Evolutionary conservation across 2,329 filamentous ascomycete species (phyloP).

Genomic region (Apiospora koreana): DNA sequence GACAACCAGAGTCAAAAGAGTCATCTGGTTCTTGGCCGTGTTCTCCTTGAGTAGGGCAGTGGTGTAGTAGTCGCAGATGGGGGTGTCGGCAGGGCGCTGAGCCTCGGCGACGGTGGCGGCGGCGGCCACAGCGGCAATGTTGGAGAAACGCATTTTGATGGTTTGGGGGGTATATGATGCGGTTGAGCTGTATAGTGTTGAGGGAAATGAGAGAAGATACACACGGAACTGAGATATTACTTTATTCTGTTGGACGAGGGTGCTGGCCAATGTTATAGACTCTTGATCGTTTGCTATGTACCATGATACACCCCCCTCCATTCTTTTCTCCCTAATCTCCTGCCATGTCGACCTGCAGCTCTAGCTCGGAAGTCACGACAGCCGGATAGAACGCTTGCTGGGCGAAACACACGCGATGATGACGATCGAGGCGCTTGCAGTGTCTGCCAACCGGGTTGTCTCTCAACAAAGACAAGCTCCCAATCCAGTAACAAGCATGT

Average conservation of each 20-base stretch:
- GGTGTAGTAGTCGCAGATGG: constrained; percentile 67
- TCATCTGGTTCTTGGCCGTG: constrained; percentile 58
- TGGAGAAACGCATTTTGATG: constrained; percentile 29
- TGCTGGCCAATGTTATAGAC: not conserved
- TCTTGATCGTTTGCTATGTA: not conserved
- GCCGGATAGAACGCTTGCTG: not conserved
- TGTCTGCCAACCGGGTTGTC: not conserved
- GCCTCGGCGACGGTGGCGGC: constrained; percentile 32
- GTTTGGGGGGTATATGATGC: not conserved
- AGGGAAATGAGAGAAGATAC: not conserved
- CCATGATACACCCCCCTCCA: not conserved
- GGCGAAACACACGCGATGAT: not conserved
- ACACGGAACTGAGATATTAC: not conserved
- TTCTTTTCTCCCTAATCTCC: not conserved
- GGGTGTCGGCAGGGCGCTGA: constrained; percentile 49
- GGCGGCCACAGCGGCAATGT: constrained; percentile 24
- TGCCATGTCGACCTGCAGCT: not conserved
- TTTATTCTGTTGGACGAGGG: not conserved
- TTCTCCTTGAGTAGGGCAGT: constrained; percentile 59
- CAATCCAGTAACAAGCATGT: not conserved
- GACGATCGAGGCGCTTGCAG: not conserved
- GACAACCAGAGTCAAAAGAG: constrained; percentile 57
- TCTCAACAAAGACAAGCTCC: not conserved
- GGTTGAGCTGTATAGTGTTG: not conserved
- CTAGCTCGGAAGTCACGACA: not conserved